Percentiles rank a stretch among this genome's conserved stretches.
Conservation (phyloP, 148 eudicot species). For the Talinum fruticosum region DNA sequence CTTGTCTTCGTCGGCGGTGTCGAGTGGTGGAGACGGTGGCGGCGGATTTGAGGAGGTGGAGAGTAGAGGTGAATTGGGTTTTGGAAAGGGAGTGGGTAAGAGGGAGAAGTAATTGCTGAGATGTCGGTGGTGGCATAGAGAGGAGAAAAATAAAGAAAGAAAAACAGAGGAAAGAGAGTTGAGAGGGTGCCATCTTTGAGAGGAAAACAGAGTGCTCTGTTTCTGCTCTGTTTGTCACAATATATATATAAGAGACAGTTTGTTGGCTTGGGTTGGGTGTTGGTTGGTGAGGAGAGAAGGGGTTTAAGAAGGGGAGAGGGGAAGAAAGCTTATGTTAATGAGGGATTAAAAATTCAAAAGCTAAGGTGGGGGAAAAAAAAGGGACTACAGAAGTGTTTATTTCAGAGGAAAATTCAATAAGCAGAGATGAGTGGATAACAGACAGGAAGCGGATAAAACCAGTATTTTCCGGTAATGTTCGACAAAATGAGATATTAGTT, state of each 20-base stretch:
- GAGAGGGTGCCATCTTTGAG: constrained; percentile 15
- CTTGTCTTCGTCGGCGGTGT: constrained; percentile 43
- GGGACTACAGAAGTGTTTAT: neutral
- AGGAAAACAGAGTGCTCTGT: constrained; percentile 7
- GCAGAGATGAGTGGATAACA: too few relatives aligned
- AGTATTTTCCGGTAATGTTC: too few relatives aligned
- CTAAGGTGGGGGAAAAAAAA: too few relatives aligned
- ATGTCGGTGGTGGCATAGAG: constrained; percentile 13
- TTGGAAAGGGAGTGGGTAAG: constrained; percentile 60
- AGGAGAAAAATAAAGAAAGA: constrained; percentile 6
- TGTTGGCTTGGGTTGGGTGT: constrained; percentile 5
- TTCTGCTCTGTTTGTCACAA: neutral
- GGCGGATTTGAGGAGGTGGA: constrained; percentile 79
- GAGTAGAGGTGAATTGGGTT: constrained; percentile 39
- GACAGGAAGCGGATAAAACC: too few relatives aligned
- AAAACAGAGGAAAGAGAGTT: constrained; percentile 15
- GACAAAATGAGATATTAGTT: too few relatives aligned
- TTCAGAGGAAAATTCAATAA: too few relatives aligned
- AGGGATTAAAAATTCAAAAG: too few relatives aligned
- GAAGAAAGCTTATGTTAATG: neutral
- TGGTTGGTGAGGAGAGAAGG: constrained; percentile 6
- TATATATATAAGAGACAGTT: too few relatives aligned
- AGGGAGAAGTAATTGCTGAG: constrained; percentile 37
- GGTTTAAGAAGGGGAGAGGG: constrained; percentile 16
- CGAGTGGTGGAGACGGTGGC: constrained; percentile 52